Conservation (phyloP, 2,329 filamentous ascomycete genomes). For the Cladorrhinum sp. region DNA sequence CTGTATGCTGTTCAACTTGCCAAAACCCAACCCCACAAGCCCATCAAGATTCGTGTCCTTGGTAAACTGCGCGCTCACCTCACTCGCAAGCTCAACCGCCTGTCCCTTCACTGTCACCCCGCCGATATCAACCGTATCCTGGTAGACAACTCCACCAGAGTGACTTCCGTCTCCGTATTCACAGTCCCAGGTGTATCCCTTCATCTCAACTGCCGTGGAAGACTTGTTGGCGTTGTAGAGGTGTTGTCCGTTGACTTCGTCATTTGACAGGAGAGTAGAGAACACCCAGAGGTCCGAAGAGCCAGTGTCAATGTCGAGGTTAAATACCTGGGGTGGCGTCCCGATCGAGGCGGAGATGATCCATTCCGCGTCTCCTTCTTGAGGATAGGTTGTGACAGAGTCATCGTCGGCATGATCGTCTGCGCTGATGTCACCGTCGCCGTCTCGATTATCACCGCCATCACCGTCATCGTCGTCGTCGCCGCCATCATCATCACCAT, state of each 20-base stretch:
- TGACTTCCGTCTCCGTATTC: conserved; percentile 43
- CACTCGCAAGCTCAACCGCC: conserved; percentile 42
- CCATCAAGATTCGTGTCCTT: conserved; percentile 39
- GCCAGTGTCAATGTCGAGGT: conserved; percentile 34
- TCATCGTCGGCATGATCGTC: conserved; percentile 20
- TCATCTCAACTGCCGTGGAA: conserved; percentile 37
- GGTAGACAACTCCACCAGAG: conserved; percentile 43
- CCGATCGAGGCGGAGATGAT: conserved; percentile 42
- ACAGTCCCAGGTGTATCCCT: conserved; percentile 41
- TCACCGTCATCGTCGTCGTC: neutral
- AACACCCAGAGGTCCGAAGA: conserved; percentile 45
- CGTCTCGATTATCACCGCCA: too few relatives aligned
- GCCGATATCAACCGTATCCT: conserved; percentile 42
- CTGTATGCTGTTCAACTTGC: conserved; percentile 41
- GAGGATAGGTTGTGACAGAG: conserved; percentile 30
- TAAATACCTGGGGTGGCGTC: conserved; percentile 31
- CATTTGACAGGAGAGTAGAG: conserved; percentile 34
- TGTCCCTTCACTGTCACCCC: conserved; percentile 39
- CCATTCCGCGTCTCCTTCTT: conserved; percentile 37
- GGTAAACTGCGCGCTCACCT: conserved; percentile 40
- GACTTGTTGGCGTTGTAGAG: conserved; percentile 41
- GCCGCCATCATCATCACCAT: neutral
- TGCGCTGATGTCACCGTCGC: neutral
- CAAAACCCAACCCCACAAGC: conserved; percentile 44
- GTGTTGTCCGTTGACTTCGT: conserved; percentile 38